Evolutionary conservation across 805 yeast genomes (phyloP).

Genomic region (Wickerhamiella australiensis): DNA sequence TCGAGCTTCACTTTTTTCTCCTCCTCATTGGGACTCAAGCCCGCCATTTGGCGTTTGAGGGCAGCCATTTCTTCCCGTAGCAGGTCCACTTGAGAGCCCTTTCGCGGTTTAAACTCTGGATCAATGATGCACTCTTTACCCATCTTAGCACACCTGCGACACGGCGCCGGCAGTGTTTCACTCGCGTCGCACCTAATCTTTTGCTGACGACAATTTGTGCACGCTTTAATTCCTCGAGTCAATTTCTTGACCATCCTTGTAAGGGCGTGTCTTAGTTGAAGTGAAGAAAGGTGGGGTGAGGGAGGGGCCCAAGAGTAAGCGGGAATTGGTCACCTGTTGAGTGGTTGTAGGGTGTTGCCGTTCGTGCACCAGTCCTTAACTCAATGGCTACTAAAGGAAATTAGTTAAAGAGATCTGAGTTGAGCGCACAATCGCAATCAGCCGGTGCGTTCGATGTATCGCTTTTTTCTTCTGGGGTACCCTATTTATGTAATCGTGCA

Average conservation of each 20-base stretch:
- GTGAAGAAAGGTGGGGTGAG: neutral
- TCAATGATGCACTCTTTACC: conserved; percentile 74
- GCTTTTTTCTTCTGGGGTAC: too few species aligned
- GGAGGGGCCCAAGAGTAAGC: neutral
- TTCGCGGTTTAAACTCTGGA: conserved; percentile 81
- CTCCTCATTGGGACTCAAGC: neutral
- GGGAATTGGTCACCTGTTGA: neutral
- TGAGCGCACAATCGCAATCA: too few species aligned
- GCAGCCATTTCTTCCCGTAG: conserved; percentile 78
- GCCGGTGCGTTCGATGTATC: too few species aligned
- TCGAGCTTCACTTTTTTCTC: neutral
- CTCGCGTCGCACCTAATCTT: conserved; percentile 88
- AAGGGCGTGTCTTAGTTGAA: neutral
- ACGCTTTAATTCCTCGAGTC: conserved; percentile 41
- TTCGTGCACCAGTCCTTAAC: too few species aligned
- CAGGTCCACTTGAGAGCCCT: conserved; percentile 80
- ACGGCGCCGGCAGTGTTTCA: conserved; percentile 67
- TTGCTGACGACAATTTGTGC: conserved; percentile 90
- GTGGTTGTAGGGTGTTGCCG: too few species aligned
- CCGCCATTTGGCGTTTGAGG: conserved; percentile 44
- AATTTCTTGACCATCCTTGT: neutral
- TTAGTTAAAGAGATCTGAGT: too few species aligned
- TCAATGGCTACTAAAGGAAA: too few species aligned
- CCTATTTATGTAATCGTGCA: too few species aligned
- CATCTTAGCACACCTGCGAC: conserved; percentile 73